Evolutionary conservation across 805 yeast species (phyloP), one percentile per base, ranked within the genome.

Genomic region (Candida wancherniae): DNA sequence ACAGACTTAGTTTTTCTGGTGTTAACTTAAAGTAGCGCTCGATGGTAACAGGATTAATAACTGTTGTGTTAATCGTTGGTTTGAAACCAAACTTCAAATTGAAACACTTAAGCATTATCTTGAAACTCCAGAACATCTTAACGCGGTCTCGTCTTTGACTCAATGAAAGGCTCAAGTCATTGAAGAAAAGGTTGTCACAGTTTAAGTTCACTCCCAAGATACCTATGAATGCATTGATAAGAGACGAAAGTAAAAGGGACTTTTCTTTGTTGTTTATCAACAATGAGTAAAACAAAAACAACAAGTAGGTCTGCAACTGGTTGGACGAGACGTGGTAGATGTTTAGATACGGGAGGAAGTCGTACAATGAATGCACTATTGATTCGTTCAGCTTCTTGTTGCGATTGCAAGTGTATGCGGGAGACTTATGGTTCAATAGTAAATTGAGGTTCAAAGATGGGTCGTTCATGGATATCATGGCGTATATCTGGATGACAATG

Each of bases 391-490:
- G 34, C 24, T 26, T 31, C 5, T 29, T 33, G 15, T 34, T 39
- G 15, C 26, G 28, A 12, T 32, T 23, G 28, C 29, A 28, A 11
- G 43, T 26, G 26, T 57, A 64, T 26, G 48, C 48, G 5, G 69
- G 69, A 23, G 50, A 48, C 1, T 53, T 34, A 39, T 64, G 70
- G 34, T 62, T 65, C 30, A 65, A 47, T 12, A 63, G 42, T 29
- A 63, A 42, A 38, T 63, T 58, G 57, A 72, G 41, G 52, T 63
- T 53, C 50, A 61, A 48, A 36, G 64, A 45, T 45, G 72, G 65
- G 53, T 73, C 63, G 42, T 71, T 73, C 53, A 74, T 63, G 57
- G 69, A 65, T 15, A 74, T 50, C 55, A 74, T 71, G 19, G 76
- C 67, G 45, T 73, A 73, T 10, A 73, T 60, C 36, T 73, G 66